Conservation (phyloP, 495 filamentous ascomycete species). For the Mytilinidion resinicola region DNA sequence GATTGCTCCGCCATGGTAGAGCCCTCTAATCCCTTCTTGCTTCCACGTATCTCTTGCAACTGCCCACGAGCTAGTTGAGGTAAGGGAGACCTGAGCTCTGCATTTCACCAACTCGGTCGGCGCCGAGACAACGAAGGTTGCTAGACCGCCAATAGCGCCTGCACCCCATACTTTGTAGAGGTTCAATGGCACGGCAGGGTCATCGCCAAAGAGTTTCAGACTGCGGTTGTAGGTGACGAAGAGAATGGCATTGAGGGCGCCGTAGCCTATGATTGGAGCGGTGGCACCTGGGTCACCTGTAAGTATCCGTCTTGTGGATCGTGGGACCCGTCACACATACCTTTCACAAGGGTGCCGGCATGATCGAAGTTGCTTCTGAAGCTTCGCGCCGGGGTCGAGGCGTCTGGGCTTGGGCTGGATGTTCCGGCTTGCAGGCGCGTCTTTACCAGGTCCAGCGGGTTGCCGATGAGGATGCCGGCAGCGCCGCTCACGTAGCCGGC, state of each 20-base stretch:
- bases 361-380: conserved; percentile 40
- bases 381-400: conserved; percentile 10
- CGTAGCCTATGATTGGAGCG: conserved; percentile 79
- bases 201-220: conserved; percentile 46
- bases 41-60: conserved; percentile 57
- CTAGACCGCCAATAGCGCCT: conserved; percentile 69
- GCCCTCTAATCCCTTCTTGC: conserved; percentile 56
- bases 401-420: conserved; percentile 5
- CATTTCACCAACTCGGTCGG: conserved; percentile 88
- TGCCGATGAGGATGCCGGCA: conserved; percentile 76
- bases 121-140: conserved; percentile 72
- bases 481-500: conserved; percentile 80
- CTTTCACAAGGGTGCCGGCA: conserved; percentile 44
- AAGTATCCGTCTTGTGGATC: neutral
- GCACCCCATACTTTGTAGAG: conserved; percentile 63
- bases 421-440: conserved; percentile 65
- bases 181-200: conserved; percentile 31
- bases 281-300: conserved; percentile 51
- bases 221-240: conserved; percentile 81
- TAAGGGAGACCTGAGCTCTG: conserved; percentile 55
- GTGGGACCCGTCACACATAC: conserved; percentile 23
- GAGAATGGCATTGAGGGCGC: conserved; percentile 79
- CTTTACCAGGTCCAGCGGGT: conserved; percentile 82
- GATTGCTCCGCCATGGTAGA: conserved; percentile 72
- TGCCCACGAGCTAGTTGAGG: conserved; percentile 46